A percentile compares a stretch with the other conserved stretches of the same genome.
phyloP scores from a whole-genome alignment of 106 monocot species.

The Posidonia australis region DNA sequence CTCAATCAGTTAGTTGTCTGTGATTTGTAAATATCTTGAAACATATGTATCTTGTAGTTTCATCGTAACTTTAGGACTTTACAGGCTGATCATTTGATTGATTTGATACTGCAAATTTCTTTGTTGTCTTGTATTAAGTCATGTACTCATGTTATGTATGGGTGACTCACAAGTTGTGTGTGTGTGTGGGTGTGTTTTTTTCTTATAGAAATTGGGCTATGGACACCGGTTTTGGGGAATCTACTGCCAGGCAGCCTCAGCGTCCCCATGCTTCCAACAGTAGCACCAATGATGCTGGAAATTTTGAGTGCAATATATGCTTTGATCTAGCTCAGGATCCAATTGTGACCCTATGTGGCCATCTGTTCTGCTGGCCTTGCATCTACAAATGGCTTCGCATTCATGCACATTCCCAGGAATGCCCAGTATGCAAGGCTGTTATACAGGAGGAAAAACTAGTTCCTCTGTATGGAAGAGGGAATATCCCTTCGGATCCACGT shows the following conservation, averaged over 20 bases:
- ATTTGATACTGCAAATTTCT: too few relatives aligned
- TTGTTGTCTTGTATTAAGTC: too few relatives aligned
- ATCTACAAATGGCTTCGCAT: constrained; percentile 64
- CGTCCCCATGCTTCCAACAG: constrained; percentile 11
- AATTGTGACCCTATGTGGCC: constrained; percentile 72
- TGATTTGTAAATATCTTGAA: too few relatives aligned
- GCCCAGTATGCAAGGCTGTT: constrained; percentile 82
- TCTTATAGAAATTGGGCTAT: constrained; percentile 7
- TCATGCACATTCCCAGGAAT: constrained; percentile 49
- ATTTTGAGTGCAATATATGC: constrained; percentile 83
- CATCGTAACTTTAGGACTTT: too few relatives aligned
- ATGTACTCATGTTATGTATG: too few relatives aligned
- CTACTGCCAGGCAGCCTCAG: constrained; percentile 11
- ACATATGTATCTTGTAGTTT: too few relatives aligned
- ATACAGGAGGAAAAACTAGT: constrained; percentile 63
- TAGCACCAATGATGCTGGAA: constrained; percentile 31
- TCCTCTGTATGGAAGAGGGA: constrained; percentile 78
- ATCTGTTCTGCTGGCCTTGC: constrained; percentile 85
- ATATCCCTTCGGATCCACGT: constrained; percentile 44
- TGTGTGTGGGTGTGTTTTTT: too few relatives aligned
- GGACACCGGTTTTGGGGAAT: constrained; percentile 22
- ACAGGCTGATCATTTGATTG: too few relatives aligned
- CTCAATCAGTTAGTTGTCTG: too few relatives aligned
- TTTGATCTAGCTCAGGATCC: constrained; percentile 77
- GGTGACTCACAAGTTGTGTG: too few relatives aligned